Base-by-base conservation (phyloP, 768 basidiomycete genomes). In the Leccinum subgranulosum region DNA sequence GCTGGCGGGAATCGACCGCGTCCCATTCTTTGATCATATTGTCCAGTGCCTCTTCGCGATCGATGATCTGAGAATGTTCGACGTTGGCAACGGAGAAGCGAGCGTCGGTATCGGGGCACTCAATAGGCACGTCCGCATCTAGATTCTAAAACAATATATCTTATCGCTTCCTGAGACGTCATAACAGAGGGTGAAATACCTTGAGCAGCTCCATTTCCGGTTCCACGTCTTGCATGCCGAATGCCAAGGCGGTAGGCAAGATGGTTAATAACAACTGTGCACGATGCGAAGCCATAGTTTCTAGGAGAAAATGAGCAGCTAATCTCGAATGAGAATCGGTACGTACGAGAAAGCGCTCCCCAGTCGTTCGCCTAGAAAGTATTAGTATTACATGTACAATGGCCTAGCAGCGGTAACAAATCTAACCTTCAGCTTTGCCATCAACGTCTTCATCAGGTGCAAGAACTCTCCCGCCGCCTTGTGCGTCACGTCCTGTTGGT, bases 401-500 rank as follows among this genome's bases (percentile, higher is more conserved):
- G 2, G 19, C n/a, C 48, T 21, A 48, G 23, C 12, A 23, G 9
- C 3, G 15, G n/a, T 1, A 21, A 39, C 23, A 54, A n/a, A 21
- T 28, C 57, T 49, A 39, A 81, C 84, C 77, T 85, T 85, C 53
- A 86, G 68, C 58, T 86, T 86, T 6, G 84, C 85, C 84, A 86
- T 86, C 49, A 86, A 60, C 0, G 81, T 81, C 67, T 86, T 86
- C 61, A 86, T 69, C 0, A 79, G 77, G 41, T 79, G 77, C 17
- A 85, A 66, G 61, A 86, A 86, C 54, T 81, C 75, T 27, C 79
- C 79, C 0, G 81, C 84, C 0, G 76, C 73, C 5, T 69, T 66
- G 60, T 85, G 82, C 0, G 83, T 81, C 8, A 78, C 62, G 3
- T 61, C 59, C 58, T 84, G 83, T 45, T 72, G 69, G 61, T 84